Evolutionary conservation across 805 yeast genomes (phyloP).

Genomic region (Metahyphopichia silvanorum): DNA sequence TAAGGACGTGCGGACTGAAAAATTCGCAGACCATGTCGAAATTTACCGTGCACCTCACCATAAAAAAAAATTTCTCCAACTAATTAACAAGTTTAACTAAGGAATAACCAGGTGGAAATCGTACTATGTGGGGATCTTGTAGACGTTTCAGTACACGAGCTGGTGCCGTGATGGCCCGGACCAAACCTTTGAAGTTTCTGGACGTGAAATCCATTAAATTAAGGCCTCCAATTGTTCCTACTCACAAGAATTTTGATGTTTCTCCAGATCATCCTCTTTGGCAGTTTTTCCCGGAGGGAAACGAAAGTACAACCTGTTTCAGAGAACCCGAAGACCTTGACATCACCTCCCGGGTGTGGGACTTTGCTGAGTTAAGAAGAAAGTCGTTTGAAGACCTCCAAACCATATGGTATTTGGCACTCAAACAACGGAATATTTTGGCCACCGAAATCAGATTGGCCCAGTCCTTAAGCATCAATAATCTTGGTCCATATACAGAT

Average conservation of each 20-base stretch:
- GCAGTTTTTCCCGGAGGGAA: conserved; percentile 70
- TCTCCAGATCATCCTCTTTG: conserved; percentile 90
- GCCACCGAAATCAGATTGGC: conserved; percentile 71
- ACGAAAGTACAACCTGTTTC: conserved; percentile 51
- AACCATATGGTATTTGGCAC: conserved; percentile 81
- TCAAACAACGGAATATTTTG: conserved; percentile 78
- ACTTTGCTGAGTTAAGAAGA: conserved; percentile 81
- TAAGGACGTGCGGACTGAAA: no score
- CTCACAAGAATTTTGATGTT: conserved; percentile 66
- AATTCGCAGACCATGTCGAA: no score
- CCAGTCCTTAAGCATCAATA: conserved; percentile 21
- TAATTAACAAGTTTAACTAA: no score
- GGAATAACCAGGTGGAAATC: no score
- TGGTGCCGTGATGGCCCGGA: conserved; percentile 43
- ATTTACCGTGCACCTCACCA: no score
- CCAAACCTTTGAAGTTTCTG: conserved; percentile 20
- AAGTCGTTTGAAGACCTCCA: conserved; percentile 92
- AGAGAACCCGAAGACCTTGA: conserved; percentile 55
- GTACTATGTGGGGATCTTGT: no score
- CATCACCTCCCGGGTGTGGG: conserved; percentile 73
- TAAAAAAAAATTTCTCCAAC: no score
- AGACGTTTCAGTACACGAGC: conserved; percentile 8
- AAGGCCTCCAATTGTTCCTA: conserved; percentile 83
- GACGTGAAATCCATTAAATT: conserved; percentile 44
- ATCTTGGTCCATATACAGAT: conserved; percentile 36